Base-by-base conservation (phyloP, 768 basidiomycete genomes). In the Mycena rebaudengoi region DNA sequence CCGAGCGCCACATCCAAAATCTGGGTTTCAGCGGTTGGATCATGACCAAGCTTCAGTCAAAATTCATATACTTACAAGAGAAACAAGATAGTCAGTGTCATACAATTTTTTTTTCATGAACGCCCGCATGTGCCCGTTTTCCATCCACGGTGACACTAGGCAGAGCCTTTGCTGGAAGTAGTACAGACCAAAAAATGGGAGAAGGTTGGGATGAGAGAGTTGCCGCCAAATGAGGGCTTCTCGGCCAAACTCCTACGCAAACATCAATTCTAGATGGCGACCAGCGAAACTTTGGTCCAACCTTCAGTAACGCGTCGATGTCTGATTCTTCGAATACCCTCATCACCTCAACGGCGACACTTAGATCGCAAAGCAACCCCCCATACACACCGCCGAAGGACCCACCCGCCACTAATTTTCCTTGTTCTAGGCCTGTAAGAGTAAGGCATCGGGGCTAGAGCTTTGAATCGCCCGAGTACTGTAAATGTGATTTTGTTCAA, bases 261-360 rank as follows among this genome's bases (percentile, higher is more conserved):
- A n/a, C n/a, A n/a, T n/a, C n/a, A n/a, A n/a, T n/a, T n/a, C n/a
- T n/a, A n/a, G n/a, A n/a, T n/a, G n/a, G n/a, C n/a, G n/a, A n/a
- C n/a, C n/a, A n/a, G n/a, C n/a, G n/a, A n/a, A n/a, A n/a, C n/a
- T n/a, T n/a, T n/a, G 18, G 20, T 45, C 16, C 35, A 50, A 29
- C 58, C 57, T 58, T 58, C 26, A 66, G 28, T 10, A 69, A 23
- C 3, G 39, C 45, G 14, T 55, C 49, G 18, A 60, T 51, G 13
- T 66, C 67, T n/a, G 32, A 32, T 12, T 53, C 30, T n/a, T 30
- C 32, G 26, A 57, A 66, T 18, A 63, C 37, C 32, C 58, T 49
- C 64, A 66, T 58, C 28, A 63, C 48, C 35, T 69, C 63, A 23
- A 69, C 50, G 6, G 60, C 53, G 10, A 69, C 58, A 20, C 21